Conservation (phyloP, 495 filamentous ascomycete species). For the Aspergillus saccharolyticus region DNA sequence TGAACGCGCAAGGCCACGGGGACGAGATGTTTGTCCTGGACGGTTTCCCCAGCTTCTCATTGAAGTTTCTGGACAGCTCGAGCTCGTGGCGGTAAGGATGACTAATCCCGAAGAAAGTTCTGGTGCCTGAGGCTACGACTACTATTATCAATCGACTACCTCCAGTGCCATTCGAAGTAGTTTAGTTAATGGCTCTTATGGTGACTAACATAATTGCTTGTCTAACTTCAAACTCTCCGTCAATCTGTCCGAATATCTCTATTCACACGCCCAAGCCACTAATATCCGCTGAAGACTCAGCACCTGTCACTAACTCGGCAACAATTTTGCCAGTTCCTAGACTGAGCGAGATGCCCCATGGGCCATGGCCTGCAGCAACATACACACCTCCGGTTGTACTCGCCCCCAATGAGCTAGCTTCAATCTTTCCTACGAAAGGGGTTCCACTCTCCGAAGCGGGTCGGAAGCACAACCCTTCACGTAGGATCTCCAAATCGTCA, state of each 20-base stretch:
- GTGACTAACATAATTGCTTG: neutral
- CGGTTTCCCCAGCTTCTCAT: slow-evolving; percentile 18
- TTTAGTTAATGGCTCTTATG: too few species aligned
- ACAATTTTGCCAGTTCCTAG: slow-evolving; percentile 65
- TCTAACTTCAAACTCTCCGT: too few species aligned
- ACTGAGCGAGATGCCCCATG: slow-evolving; percentile 62
- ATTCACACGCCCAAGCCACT: slow-evolving; percentile 33
- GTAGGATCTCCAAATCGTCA: slow-evolving; percentile 57
- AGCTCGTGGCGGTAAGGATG: slow-evolving; percentile 23
- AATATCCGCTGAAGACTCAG: slow-evolving; percentile 46
- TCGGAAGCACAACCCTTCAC: slow-evolving; percentile 67
- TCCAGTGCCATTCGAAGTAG: neutral
- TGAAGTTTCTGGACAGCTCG: slow-evolving; percentile 45
- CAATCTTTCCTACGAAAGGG: slow-evolving; percentile 56
- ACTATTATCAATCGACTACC: neutral
- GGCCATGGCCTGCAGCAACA: slow-evolving; percentile 67
- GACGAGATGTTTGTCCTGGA: slow-evolving; percentile 12
- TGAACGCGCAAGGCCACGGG: neutral
- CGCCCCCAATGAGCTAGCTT: slow-evolving; percentile 50
- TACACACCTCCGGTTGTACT: slow-evolving; percentile 58
- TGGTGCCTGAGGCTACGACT: slow-evolving; percentile 19
- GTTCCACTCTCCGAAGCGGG: slow-evolving; percentile 58
- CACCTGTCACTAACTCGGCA: slow-evolving; percentile 56
- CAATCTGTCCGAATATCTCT: too few species aligned
- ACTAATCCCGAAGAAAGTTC: slow-evolving; percentile 24